Conservation (phyloP, 192 early-diverging fungal genomes). For the Cladochytrium replicatum region DNA sequence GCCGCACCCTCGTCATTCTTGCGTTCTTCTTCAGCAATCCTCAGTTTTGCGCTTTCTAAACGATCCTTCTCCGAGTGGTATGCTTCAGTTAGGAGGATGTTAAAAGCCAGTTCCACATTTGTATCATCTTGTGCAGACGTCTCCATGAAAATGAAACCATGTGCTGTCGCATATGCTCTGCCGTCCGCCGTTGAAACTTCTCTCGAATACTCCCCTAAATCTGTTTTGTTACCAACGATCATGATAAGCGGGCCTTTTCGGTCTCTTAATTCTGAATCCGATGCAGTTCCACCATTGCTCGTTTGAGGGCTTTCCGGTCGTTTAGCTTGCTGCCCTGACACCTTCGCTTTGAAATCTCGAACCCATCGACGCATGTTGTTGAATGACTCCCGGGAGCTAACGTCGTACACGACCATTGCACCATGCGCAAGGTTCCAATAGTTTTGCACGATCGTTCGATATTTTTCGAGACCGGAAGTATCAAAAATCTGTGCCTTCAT, state of each 20-base stretch:
- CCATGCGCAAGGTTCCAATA: conserved; percentile 60
- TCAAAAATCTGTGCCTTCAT: conserved; percentile 4
- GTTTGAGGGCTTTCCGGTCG: conserved; percentile 52
- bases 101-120: conserved; percentile 28
- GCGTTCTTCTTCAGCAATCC: no score
- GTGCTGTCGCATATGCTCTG: conserved; percentile 21
- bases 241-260: no score
- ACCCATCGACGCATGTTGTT: no score
- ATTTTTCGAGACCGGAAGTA: conserved; percentile 3
- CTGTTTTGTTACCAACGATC: conserved; percentile 95
- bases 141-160: conserved; percentile 29
- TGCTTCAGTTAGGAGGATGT: conserved; percentile 19
- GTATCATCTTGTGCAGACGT: conserved; percentile 11
- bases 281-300: no score
- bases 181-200: conserved; percentile 19
- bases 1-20: no score
- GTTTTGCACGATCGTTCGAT: conserved; percentile 1
- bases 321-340: no score
- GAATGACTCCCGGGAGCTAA: conserved; percentile 56
- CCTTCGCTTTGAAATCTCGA: conserved; percentile 94
- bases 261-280: no score
- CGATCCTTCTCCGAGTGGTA: no score
- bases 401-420: conserved; percentile 94
- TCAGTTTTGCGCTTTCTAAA: no score
- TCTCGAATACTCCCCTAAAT: background rate